phyloP scores from a whole-genome alignment of 148 eudicot genomes.

The Chenopodium formosanum region DNA sequence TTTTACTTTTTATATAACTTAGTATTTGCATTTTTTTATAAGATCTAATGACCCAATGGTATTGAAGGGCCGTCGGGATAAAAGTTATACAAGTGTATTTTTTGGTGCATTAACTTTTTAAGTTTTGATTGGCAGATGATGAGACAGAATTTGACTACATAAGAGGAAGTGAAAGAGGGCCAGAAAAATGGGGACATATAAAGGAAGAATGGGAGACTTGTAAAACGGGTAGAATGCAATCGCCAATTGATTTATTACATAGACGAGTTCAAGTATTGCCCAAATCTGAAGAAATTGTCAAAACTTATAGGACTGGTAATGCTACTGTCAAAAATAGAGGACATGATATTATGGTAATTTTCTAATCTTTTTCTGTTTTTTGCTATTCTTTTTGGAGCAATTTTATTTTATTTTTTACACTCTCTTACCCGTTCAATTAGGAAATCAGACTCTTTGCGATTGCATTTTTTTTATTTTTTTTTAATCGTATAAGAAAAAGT shows the following conservation, averaged over 20 bases:
- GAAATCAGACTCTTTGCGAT: background rate
- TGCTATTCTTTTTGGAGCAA: too few species aligned
- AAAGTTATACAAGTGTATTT: background rate
- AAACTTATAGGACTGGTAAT: conserved; percentile 30
- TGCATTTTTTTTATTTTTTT: too few species aligned
- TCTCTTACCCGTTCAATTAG: too few species aligned
- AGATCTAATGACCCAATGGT: too few species aligned
- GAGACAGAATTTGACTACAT: conserved; percentile 38
- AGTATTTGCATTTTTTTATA: too few species aligned
- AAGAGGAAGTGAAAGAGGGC: conserved; percentile 43
- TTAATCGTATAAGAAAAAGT: too few species aligned
- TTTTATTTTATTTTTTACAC: too few species aligned
- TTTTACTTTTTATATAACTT: too few species aligned
- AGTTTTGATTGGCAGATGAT: conserved; percentile 5
- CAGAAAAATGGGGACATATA: conserved; percentile 52
- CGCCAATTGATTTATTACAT: conserved; percentile 56
- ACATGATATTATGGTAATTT: conserved; percentile 41
- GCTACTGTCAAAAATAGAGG: conserved; percentile 55
- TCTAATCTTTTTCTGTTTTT: background rate
- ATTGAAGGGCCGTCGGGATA: too few species aligned
- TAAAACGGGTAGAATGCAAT: conserved; percentile 38
- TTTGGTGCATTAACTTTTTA: background rate
- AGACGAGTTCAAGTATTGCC: conserved; percentile 26
- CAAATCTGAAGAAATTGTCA: conserved; percentile 16
- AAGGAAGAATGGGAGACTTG: conserved; percentile 47